phyloP scores from a whole-genome alignment of 2,329 filamentous ascomycete genomes.

The Phaeosphaeria sp. region DNA sequence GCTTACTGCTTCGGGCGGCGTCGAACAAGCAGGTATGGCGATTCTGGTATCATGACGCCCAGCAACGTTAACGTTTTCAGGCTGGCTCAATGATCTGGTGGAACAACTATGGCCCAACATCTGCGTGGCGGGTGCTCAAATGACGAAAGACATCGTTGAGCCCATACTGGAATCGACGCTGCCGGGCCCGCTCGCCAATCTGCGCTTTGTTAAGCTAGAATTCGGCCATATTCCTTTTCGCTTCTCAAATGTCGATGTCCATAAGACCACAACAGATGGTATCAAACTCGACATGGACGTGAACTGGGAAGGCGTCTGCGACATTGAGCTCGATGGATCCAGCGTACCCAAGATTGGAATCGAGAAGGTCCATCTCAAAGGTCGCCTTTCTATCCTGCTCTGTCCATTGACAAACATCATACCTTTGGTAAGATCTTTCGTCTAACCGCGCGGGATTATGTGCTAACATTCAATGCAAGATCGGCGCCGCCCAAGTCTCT shows the following conservation, averaged over 20 bases:
- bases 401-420: conserved; percentile 56
- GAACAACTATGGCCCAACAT: conserved; percentile 60
- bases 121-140: conserved; percentile 52
- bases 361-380: conserved; percentile 54
- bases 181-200: conserved; percentile 52
- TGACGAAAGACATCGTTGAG: conserved; percentile 57
- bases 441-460: neutral
- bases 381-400: conserved; percentile 54
- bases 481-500: conserved; percentile 57
- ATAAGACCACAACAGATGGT: conserved; percentile 53
- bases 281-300: conserved; percentile 60
- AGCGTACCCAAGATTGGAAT: conserved; percentile 57
- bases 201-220: conserved; percentile 57
- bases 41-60: neutral
- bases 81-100: conserved; percentile 59
- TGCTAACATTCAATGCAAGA: conserved; percentile 39
- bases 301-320: conserved; percentile 55
- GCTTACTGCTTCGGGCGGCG: conserved; percentile 51
- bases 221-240: conserved; percentile 52
- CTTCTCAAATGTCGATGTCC: conserved; percentile 54
- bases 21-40: conserved; percentile 48
- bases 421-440: conserved; percentile 49
- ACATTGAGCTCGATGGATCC: conserved; percentile 56
- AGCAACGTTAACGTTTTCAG: conserved; percentile 19
- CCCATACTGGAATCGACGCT: conserved; percentile 57